Evolutionary conservation across 2,329 filamentous ascomycete genomes (phyloP), one percentile per base, ranked within the genome.

Genomic region (Fusarium domesticum): DNA sequence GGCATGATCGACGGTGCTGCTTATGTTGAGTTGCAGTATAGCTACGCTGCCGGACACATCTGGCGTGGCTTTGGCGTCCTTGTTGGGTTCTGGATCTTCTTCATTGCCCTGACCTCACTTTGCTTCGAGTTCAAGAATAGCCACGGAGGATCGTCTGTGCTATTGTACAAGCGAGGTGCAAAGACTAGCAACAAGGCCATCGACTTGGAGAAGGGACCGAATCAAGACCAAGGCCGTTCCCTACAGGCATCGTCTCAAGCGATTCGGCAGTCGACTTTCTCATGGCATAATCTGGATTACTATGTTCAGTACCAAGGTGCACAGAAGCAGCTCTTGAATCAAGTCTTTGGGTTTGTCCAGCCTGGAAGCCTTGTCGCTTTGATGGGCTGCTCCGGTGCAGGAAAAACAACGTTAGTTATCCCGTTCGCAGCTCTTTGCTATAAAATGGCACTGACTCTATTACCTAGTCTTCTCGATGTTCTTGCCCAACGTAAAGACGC

Each of bases 281-380:
- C 84, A 4, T 89, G 83, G 81, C 72, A 77, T 33, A 71, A 88
- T 54, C 73, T 88, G 28, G 73, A 84, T 35, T 91, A 89, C 60
- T 85, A 78, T 0, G 84, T 91, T 1, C 83, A 84, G 32, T 82
- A 82, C 47, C 72, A 80, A 19, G 74, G 73, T 3, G 77, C 78
- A 28, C 68, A 81, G 46, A 72, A 75, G 20, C 57, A 60, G 57
- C 71, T 87, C 1, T 70, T 87, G 28, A 78, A 85, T 52, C 71
- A 76, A 4, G 80, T 92, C 38, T 83, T 76, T 47, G 88, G 88
- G 2, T 92, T 85, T 52, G 87, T 83, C 2, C 89, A 89, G 59
- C 88, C 88, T 2, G 88, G 88, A 12, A 69, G 84, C n/a, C 83
- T 93, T 75, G 81, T 88, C 36, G 88, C 88, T 1, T 70, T 93